Conservation (phyloP, 257 asterid species). For the Nicotiana otophora region DNA sequence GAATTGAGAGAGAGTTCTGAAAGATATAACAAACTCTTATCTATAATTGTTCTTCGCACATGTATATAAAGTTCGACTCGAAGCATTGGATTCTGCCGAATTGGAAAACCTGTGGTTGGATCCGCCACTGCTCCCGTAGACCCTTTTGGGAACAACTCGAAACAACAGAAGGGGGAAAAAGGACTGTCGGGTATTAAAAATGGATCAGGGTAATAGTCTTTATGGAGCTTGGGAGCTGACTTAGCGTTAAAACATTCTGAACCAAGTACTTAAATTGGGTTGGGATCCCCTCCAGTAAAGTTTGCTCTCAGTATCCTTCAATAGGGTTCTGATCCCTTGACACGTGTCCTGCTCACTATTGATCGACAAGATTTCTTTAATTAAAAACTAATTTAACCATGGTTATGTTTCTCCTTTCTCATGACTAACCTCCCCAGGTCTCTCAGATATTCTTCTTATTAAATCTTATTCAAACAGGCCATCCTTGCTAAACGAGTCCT, state of each 20-base stretch:
- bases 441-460: no score
- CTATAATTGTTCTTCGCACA: neutral
- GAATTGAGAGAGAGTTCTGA: neutral
- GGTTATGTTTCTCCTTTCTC: no score
- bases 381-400: no score
- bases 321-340: no score
- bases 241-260: neutral
- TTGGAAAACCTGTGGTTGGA: neutral
- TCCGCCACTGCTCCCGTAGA: neutral
- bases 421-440: no score
- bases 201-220: neutral
- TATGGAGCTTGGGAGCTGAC: neutral
- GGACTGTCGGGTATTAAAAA: neutral
- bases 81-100: neutral
- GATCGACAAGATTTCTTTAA: no score
- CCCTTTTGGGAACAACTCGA: neutral
- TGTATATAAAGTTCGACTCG: neutral
- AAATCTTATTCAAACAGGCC: no score
- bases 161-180: neutral
- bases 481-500: no score
- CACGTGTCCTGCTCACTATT: no score
- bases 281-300: no score
- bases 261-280: neutral
- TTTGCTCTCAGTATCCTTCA: no score
- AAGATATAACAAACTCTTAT: neutral